phyloP scores from a whole-genome alignment of 192 early-diverging fungal genomes.

The Entophlyctis helioformis region DNA sequence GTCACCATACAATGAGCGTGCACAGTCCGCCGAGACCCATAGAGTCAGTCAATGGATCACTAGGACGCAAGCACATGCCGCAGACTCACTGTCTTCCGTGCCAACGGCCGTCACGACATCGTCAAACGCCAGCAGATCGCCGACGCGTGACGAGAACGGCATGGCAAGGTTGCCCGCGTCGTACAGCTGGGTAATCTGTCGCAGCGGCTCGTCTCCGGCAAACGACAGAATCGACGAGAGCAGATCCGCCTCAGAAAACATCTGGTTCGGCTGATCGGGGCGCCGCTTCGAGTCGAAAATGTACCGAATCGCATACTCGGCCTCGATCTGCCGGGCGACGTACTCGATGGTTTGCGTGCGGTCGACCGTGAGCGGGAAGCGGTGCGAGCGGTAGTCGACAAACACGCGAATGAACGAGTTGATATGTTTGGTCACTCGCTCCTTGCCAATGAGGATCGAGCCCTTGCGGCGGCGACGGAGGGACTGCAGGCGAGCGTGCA shows the following conservation, averaged over 20 bases:
- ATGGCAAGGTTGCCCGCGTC: constrained; percentile 23
- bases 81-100: constrained; percentile 13
- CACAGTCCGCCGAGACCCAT: no score
- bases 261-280: no score
- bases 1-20: no score
- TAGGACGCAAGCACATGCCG: background rate
- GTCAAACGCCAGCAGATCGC: constrained; percentile 21
- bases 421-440: constrained; percentile 22
- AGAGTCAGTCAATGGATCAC: no score
- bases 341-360: constrained; percentile 46
- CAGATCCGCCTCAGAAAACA: no score
- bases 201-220: no score
- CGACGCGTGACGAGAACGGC: constrained; percentile 16
- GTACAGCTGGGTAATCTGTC: constrained; percentile 27
- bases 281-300: no score
- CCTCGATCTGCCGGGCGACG: constrained; percentile 53
- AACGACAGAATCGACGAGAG: no score
- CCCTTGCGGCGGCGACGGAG: no score
- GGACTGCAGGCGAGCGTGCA: no score
- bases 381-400: constrained; percentile 11
- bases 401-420: constrained; percentile 31
- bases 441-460: no score
- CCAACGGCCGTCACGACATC: constrained; percentile 18
- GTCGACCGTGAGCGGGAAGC: constrained; percentile 20
- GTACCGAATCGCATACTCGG: constrained; percentile 48